These are phyloP conservation scores for Ailanthus altissimus DNA, from an alignment of 345 rosid species.

Conservation along the genomic window DNA sequence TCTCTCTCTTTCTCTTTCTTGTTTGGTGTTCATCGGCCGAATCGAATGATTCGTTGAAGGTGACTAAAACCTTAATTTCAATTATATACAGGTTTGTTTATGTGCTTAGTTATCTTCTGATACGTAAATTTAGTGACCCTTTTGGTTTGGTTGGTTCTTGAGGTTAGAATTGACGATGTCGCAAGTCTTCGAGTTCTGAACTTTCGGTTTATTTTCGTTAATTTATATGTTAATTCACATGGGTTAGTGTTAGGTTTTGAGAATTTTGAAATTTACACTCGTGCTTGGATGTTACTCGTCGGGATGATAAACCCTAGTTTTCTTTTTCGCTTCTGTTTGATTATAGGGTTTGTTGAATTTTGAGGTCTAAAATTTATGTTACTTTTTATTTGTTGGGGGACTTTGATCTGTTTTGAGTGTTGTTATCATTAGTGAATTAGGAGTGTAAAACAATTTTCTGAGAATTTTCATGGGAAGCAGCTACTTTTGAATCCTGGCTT, in stretches of 20 bases:
- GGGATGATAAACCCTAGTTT: slow-evolving; percentile 11
- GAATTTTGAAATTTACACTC: background rate
- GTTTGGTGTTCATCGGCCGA: background rate
- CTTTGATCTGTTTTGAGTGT: background rate
- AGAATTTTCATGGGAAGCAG: background rate
- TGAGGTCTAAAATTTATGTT: background rate
- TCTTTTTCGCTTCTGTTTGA: background rate
- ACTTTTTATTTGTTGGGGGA: background rate
- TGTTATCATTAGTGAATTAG: background rate
- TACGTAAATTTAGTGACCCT: background rate
- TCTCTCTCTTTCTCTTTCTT: background rate
- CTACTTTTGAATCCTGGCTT: background rate
- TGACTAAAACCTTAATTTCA: background rate
- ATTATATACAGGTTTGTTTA: background rate
- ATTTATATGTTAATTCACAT: background rate
- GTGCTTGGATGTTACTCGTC: background rate
- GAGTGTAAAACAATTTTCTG: background rate
- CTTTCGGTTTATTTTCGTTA: background rate
- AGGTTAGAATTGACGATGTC: background rate
- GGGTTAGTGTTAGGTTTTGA: slow-evolving; percentile 6
- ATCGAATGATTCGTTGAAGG: slow-evolving; percentile 2
- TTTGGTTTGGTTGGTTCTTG: background rate
- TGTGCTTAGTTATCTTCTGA: background rate
- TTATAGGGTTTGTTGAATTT: background rate
- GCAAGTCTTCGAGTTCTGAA: background rate